phyloP scores from a whole-genome alignment of 176 grass and related monocot species.

The Cocos nucifera region DNA sequence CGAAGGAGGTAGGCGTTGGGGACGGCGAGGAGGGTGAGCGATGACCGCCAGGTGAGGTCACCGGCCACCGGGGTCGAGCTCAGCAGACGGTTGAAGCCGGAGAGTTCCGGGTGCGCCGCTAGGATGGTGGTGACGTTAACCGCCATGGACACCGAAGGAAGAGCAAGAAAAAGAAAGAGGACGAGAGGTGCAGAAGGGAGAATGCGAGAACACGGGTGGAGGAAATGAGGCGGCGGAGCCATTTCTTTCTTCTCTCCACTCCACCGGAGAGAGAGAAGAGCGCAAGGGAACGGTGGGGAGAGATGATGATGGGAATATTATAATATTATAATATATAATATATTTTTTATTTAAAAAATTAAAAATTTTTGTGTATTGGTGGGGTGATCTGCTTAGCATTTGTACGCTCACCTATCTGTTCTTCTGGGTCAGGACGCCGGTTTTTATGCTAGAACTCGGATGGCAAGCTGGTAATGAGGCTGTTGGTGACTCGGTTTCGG shows the following conservation, averaged over 20 bases:
- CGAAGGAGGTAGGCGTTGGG: slow-evolving; percentile 60
- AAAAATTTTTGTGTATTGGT: too few relatives aligned
- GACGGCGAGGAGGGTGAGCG: slow-evolving; percentile 76
- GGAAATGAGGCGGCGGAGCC: neutral
- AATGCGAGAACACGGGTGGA: slow-evolving; percentile 4
- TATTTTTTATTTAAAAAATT: too few relatives aligned
- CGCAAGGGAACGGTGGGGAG: too few relatives aligned
- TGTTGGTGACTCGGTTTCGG: too few relatives aligned
- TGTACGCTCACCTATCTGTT: too few relatives aligned
- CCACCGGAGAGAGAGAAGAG: too few relatives aligned
- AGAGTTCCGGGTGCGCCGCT: slow-evolving; percentile 43
- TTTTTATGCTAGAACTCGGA: too few relatives aligned
- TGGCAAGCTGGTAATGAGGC: too few relatives aligned
- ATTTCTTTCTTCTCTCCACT: neutral
- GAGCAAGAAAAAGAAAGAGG: slow-evolving; percentile 9
- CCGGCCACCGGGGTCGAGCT: slow-evolving; percentile 40
- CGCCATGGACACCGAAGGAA: slow-evolving; percentile 21
- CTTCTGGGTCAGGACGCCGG: too few relatives aligned
- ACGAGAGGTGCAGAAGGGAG: slow-evolving; percentile 11
- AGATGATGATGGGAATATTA: too few relatives aligned
- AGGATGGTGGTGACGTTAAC: slow-evolving; percentile 73
- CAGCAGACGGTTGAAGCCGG: slow-evolving; percentile 61
- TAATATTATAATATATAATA: too few relatives aligned
- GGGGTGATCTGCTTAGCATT: too few relatives aligned
- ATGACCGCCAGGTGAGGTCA: slow-evolving; percentile 61